Percentiles rank a stretch among this genome's conserved stretches.
phyloP scores from a whole-genome alignment of 2,329 filamentous ascomycete species.

The Fusarium sp. region DNA sequence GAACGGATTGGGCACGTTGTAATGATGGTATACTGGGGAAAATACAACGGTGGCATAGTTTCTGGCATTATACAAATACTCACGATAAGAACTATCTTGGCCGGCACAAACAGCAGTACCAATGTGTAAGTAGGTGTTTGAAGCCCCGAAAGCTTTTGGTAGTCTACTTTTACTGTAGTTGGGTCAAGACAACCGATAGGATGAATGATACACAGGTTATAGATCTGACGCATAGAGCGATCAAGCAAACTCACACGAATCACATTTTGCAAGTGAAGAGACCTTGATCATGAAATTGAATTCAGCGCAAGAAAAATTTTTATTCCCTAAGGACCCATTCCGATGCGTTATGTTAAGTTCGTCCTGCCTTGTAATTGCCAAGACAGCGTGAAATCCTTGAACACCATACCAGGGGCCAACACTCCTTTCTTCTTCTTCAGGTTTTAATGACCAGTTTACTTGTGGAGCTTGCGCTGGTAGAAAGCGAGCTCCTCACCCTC shows the following conservation, averaged over 20 bases:
- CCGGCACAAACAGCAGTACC: conserved; percentile 15
- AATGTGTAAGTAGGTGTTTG: conserved; percentile 27
- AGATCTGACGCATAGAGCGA: not conserved
- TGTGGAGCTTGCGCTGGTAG: conserved; percentile 99
- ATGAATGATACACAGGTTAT: conserved; percentile 24
- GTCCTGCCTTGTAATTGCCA: conserved; percentile 55
- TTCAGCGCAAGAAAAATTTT: conserved; percentile 55
- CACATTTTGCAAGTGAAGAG: conserved; percentile 39
- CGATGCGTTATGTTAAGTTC: conserved; percentile 57
- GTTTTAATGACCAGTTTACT: conserved; percentile 73
- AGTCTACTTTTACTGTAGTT: not conserved
- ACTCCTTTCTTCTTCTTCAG: conserved; percentile 43
- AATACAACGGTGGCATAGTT: conserved; percentile 36
- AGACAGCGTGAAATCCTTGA: conserved; percentile 56
- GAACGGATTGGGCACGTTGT: conserved; percentile 34
- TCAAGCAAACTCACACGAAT: conserved; percentile 11
- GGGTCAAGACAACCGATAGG: conserved; percentile 6
- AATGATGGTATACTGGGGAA: conserved; percentile 40
- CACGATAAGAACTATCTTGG: conserved; percentile 26
- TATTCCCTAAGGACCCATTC: conserved; percentile 58
- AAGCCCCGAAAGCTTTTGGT: conserved; percentile 14
- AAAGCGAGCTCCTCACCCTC: conserved; percentile 99
- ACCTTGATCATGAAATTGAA: conserved; percentile 51
- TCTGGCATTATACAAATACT: conserved; percentile 36
- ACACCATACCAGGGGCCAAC: conserved; percentile 56